phyloP scores from a whole-genome alignment of 2,329 filamentous ascomycete genomes.

The Cladosporium austrohemisphaericum region DNA sequence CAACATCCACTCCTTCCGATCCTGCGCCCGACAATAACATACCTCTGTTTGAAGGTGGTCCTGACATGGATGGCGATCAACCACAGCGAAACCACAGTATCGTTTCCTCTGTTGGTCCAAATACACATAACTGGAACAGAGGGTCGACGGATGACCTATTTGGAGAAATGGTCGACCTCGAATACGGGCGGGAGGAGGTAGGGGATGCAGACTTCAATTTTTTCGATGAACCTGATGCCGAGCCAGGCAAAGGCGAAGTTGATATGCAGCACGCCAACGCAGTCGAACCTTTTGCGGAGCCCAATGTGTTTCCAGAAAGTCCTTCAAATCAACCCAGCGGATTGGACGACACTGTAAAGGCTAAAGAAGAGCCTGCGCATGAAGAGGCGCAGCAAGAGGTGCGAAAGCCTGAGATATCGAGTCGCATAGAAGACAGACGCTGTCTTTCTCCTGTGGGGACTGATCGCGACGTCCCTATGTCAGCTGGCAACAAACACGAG shows the following conservation, averaged over 20 bases:
- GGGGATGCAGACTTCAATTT: slow-evolving; percentile 82
- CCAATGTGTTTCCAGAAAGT: neutral
- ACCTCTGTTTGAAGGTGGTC: neutral
- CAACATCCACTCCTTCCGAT: slow-evolving; percentile 1
- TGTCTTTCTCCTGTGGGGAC: too few relatives aligned
- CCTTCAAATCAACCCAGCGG: too few relatives aligned
- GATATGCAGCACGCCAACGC: neutral
- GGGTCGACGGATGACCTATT: slow-evolving; percentile 60
- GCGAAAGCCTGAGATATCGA: too few relatives aligned
- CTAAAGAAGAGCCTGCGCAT: too few relatives aligned
- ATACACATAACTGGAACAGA: slow-evolving; percentile 17
- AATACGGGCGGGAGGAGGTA: slow-evolving; percentile 69
- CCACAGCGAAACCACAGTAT: slow-evolving; percentile 53
- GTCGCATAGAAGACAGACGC: too few relatives aligned
- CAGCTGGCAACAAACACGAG: neutral
- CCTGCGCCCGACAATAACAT: neutral
- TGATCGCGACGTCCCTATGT: too few relatives aligned
- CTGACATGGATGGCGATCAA: neutral
- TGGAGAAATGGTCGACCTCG: slow-evolving; percentile 65
- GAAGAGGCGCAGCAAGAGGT: too few relatives aligned
- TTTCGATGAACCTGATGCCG: slow-evolving; percentile 60
- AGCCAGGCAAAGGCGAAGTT: neutral
- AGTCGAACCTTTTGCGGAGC: neutral
- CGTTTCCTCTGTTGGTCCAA: slow-evolving; percentile 16
- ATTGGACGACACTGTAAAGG: too few relatives aligned